A percentile compares a stretch with the other conserved stretches of the same genome.
Conservation (phyloP, 441 rosid genomes). For the Hura crepitans region DNA sequence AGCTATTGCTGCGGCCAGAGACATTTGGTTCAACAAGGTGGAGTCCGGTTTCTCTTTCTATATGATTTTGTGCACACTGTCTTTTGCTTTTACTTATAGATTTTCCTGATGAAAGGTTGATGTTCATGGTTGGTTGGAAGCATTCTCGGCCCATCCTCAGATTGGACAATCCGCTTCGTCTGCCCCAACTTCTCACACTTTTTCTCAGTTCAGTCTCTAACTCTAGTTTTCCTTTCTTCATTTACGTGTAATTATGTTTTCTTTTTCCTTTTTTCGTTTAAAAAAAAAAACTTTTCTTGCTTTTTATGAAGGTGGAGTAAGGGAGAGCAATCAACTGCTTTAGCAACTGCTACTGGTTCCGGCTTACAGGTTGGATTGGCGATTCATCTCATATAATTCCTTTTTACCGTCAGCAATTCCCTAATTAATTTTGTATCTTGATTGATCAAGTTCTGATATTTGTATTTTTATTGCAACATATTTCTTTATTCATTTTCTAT, state of each 20-base stretch:
- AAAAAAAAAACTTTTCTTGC: neutral
- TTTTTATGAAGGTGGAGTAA: slow-evolving; percentile 46
- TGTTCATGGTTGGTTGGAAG: slow-evolving; percentile 76
- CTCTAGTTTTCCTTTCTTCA: neutral
- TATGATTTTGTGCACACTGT: no score
- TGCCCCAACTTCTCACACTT: slow-evolving; percentile 20
- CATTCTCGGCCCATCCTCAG: slow-evolving; percentile 79
- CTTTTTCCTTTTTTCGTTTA: neutral
- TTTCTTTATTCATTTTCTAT: neutral
- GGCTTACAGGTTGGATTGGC: slow-evolving; percentile 43
- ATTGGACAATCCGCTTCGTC: slow-evolving; percentile 53
- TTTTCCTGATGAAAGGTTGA: slow-evolving; percentile 36
- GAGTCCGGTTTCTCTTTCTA: no score
- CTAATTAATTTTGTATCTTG: neutral
- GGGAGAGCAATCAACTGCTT: slow-evolving; percentile 75
- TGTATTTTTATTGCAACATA: neutral
- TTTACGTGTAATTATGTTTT: neutral
- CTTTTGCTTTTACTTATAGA: neutral
- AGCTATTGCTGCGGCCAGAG: slow-evolving; percentile 51
- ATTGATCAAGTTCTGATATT: neutral
- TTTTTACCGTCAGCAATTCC: neutral
- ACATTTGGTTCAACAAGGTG: slow-evolving; percentile 70
- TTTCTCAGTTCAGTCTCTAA: slow-evolving; percentile 42
- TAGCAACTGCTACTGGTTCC: slow-evolving; percentile 62
- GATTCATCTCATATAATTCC: neutral